Evolutionary conservation across 371 early-diverging fungal species (phyloP).

Genomic region (Coemansia sp.): DNA sequence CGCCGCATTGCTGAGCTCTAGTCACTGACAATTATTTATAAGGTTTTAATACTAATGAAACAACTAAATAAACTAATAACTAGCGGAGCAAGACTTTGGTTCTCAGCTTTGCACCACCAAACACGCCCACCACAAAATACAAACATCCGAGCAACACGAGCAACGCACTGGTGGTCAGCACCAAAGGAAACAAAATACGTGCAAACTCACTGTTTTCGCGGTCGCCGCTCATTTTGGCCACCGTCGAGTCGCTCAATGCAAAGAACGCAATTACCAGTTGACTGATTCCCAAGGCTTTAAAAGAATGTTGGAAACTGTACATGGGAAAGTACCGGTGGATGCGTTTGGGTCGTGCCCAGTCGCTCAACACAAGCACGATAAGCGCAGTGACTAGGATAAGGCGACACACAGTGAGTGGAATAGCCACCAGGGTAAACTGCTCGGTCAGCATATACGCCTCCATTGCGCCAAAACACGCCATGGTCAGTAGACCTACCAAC

Average conservation of each 20-base stretch:
- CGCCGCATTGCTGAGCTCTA: too few relatives aligned
- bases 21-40: too few relatives aligned
- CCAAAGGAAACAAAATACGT: slow-evolving; percentile 25
- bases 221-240: slow-evolving; percentile 13
- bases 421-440: slow-evolving; percentile 13
- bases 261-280: slow-evolving; percentile 37
- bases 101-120: slow-evolving; percentile 31
- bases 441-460: slow-evolving; percentile 34
- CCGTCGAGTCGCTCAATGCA: slow-evolving; percentile 32
- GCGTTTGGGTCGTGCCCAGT: slow-evolving; percentile 16
- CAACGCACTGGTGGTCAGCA: slow-evolving; percentile 21
- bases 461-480: slow-evolving; percentile 26
- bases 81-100: background rate
- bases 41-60: background rate
- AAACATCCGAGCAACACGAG: slow-evolving; percentile 14
- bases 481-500: slow-evolving; percentile 3
- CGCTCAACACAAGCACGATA: slow-evolving; percentile 28
- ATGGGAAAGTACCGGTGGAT: slow-evolving; percentile 35
- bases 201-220: slow-evolving; percentile 9
- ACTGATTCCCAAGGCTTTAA: slow-evolving; percentile 39
- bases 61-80: background rate
- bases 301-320: slow-evolving; percentile 27
- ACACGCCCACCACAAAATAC: slow-evolving; percentile 38
- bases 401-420: slow-evolving; percentile 37
- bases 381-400: slow-evolving; percentile 21